Evolutionary conservation across 768 basidiomycete genomes (phyloP).

Genomic region (Neoboletus brunneissimus): DNA sequence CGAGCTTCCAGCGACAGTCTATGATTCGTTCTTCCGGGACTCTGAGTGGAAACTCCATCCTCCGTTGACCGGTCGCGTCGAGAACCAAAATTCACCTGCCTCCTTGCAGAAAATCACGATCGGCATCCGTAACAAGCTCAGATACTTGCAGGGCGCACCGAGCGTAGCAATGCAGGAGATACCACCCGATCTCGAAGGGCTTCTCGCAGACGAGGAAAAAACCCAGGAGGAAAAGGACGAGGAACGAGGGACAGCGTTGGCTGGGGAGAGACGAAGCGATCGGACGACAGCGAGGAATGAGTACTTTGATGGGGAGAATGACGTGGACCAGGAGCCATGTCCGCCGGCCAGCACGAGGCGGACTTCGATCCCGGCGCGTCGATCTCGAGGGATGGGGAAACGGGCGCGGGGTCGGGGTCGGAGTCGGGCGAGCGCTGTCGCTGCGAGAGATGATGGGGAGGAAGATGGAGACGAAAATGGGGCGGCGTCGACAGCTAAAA

Average conservation of each 20-base stretch:
- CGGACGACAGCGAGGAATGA: conserved; percentile 59
- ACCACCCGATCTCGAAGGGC: conserved; percentile 82
- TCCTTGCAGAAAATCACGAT: conserved; percentile 86
- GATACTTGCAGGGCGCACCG: conserved; percentile 94
- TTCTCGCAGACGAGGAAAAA: conserved; percentile 70
- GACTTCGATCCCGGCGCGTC: conserved; percentile 8
- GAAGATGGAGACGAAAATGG: conserved; percentile 37
- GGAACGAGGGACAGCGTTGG: conserved; percentile 54
- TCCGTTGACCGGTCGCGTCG: conserved; percentile 84
- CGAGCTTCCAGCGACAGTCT: conserved; percentile 83
- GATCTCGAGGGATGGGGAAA: conserved; percentile 25
- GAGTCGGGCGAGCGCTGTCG: conserved; percentile 31
- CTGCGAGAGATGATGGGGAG: conserved; percentile 35
- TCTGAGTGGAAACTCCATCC: conserved; percentile 93
- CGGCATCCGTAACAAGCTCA: conserved; percentile 79
- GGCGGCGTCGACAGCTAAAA: conserved; percentile 22
- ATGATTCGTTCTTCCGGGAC: conserved; percentile 91
- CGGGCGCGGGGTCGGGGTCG: conserved; percentile 32
- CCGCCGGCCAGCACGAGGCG: conserved; percentile 27
- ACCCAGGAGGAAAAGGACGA: conserved; percentile 69
- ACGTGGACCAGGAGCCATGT: conserved; percentile 52
- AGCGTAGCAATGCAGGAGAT: conserved; percentile 96
- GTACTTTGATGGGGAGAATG: conserved; percentile 70
- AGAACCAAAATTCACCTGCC: conserved; percentile 85
- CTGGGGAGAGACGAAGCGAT: conserved; percentile 53